Conservation (phyloP, 495 filamentous ascomycete species). For the Aspergillus cristatus region DNA sequence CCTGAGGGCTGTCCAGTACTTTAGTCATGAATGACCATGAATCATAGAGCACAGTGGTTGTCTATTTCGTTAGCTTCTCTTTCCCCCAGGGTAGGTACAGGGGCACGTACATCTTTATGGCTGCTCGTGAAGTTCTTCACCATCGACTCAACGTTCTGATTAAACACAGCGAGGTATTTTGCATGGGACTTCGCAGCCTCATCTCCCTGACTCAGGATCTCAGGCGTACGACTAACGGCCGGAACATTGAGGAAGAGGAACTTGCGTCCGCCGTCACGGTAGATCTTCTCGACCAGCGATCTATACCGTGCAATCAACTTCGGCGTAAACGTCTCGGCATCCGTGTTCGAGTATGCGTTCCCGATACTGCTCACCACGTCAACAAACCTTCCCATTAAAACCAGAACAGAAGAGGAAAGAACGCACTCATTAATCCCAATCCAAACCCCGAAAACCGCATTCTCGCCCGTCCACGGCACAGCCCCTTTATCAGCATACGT, state of each 20-base stretch:
- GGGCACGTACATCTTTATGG: constrained; percentile 16
- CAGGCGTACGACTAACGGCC: constrained; percentile 56
- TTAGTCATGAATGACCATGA: constrained; percentile 34
- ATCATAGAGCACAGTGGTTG: constrained; percentile 23
- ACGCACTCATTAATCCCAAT: constrained; percentile 68
- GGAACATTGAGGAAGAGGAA: constrained; percentile 72
- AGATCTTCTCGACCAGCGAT: constrained; percentile 45
- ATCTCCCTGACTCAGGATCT: constrained; percentile 27
- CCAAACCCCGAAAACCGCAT: constrained; percentile 61
- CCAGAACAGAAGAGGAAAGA: not conserved
- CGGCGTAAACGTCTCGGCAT: constrained; percentile 34
- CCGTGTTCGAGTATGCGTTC: constrained; percentile 46
- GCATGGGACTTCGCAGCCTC: constrained; percentile 15
- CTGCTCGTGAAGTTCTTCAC: constrained; percentile 14
- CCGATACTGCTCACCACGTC: constrained; percentile 39
- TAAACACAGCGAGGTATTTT: constrained; percentile 24
- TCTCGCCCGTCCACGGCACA: constrained; percentile 50
- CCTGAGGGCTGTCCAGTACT: constrained; percentile 43
- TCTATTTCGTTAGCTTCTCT: constrained; percentile 7
- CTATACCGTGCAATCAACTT: constrained; percentile 52
- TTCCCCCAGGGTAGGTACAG: not conserved
- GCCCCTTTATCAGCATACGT: constrained; percentile 18
- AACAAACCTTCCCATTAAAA: not conserved
- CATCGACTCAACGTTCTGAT: constrained; percentile 18
- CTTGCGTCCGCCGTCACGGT: constrained; percentile 57